Evolutionary conservation across 2,329 filamentous ascomycete species (phyloP).

Genomic region (Scortechinia acanthostroma): DNA sequence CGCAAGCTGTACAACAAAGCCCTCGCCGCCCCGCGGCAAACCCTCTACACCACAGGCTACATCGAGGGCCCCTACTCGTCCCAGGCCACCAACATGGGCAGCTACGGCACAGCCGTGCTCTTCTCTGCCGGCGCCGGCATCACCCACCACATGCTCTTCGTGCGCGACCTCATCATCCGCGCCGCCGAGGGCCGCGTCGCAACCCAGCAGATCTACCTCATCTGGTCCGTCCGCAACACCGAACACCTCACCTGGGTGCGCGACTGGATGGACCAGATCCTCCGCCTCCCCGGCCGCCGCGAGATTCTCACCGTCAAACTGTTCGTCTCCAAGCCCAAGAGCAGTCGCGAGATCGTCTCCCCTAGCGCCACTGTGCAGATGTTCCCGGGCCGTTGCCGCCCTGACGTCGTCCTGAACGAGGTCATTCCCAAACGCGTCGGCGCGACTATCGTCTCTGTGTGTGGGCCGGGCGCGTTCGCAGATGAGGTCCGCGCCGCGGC

Average conservation of each 20-base stretch:
- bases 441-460: slow-evolving; percentile 53
- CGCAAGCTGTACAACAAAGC: slow-evolving; percentile 49
- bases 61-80: slow-evolving; percentile 60
- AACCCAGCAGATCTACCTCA: slow-evolving; percentile 49
- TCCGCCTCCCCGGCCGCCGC: slow-evolving; percentile 47
- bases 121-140: slow-evolving; percentile 63
- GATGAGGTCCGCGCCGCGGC: slow-evolving; percentile 51
- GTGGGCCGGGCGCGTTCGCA: slow-evolving; percentile 54
- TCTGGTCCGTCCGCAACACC: slow-evolving; percentile 54
- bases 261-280: slow-evolving; percentile 58
- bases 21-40: slow-evolving; percentile 32
- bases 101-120: slow-evolving; percentile 56
- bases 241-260: slow-evolving; percentile 50
- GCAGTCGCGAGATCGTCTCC: slow-evolving; percentile 41
- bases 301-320: slow-evolving; percentile 52
- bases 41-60: slow-evolving; percentile 41
- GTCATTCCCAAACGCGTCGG: slow-evolving; percentile 45
- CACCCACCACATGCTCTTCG: slow-evolving; percentile 55
- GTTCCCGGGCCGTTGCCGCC: slow-evolving; percentile 49
- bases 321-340: slow-evolving; percentile 52
- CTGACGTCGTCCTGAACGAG: slow-evolving; percentile 44
- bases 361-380: slow-evolving; percentile 53
- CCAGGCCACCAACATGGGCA: slow-evolving; percentile 42
- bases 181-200: slow-evolving; percentile 41
- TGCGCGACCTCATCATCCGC: slow-evolving; percentile 46